A percentile compares a stretch with the other conserved stretches of the same genome.
Evolutionary conservation across 2,329 filamentous ascomycete genomes (phyloP).

Genomic region (Penicillium hesseltinei): DNA sequence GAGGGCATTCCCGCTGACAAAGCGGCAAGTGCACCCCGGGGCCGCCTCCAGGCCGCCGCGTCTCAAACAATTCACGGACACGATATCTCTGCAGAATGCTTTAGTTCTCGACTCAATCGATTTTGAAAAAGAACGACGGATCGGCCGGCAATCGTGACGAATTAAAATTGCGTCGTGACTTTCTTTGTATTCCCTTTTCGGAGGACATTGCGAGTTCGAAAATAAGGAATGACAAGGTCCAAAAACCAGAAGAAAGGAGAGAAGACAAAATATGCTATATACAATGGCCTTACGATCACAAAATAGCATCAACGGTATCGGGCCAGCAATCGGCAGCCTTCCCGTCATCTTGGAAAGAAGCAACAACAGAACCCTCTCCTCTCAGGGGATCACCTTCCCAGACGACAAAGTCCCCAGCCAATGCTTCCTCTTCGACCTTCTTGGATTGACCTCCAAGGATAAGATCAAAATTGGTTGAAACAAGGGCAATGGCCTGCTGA

Average conservation of each 20-base stretch:
- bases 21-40: too few relatives aligned
- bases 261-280: background rate
- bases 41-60: too few relatives aligned
- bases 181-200: background rate
- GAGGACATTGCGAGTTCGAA: background rate
- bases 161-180: too few relatives aligned
- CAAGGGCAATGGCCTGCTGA: background rate
- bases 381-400: background rate
- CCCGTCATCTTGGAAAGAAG: background rate
- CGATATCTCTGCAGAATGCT: too few relatives aligned
- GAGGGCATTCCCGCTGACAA: too few relatives aligned
- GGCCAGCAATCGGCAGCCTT: background rate
- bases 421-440: background rate
- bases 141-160: too few relatives aligned
- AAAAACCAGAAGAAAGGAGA: background rate
- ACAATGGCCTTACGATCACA: background rate
- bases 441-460: background rate
- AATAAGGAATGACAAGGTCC: background rate
- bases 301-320: background rate
- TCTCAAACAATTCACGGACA: too few relatives aligned
- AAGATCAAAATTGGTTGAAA: background rate
- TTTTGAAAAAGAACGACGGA: too few relatives aligned
- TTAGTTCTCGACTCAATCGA: too few relatives aligned
- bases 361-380: background rate
- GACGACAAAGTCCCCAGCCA: background rate